Percentiles rank a stretch among this genome's conserved stretches.
These are phyloP conservation scores for Cucurbita argyrosperma DNA, from an alignment of 306 rosid genomes.

Conservation along the genomic window DNA sequence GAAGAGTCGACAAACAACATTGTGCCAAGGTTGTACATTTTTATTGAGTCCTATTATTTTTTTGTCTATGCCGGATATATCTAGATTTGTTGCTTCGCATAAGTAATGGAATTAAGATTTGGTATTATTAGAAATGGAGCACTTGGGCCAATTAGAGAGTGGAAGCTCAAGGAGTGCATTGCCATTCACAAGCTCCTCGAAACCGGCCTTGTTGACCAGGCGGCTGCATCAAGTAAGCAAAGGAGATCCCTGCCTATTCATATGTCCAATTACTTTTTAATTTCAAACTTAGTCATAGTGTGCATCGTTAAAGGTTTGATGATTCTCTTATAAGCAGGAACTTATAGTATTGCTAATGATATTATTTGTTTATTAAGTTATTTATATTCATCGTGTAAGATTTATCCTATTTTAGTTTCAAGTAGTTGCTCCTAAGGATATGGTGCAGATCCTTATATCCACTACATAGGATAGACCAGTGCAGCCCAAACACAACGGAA, in stretches of 20 bases:
- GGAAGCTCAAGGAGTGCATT: slow-evolving; percentile 73
- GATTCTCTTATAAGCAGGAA: not conserved
- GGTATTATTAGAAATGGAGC: slow-evolving; percentile 47
- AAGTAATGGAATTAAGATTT: slow-evolving; percentile 1
- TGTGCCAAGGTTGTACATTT: slow-evolving; percentile 38
- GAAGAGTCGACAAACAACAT: slow-evolving; percentile 55
- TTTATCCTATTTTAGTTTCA: not conserved
- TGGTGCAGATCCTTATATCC: not conserved
- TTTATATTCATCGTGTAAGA: not conserved
- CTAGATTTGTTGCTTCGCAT: not conserved
- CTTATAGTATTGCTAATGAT: not conserved
- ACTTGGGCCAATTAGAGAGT: slow-evolving; percentile 46
- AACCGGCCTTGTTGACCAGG: slow-evolving; percentile 38
- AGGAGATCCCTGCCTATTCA: not conserved
- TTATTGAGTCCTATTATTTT: not conserved
- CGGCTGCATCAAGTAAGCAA: slow-evolving; percentile 62
- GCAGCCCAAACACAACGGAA: not conserved
- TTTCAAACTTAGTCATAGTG: not conserved
- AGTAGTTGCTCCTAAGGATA: not conserved
- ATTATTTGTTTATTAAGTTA: not conserved
- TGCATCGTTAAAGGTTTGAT: not conserved
- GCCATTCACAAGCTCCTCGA: slow-evolving; percentile 67
- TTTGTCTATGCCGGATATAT: not conserved
- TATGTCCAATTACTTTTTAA: not conserved
- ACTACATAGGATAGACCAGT: not conserved